phyloP scores from a whole-genome alignment of 192 early-diverging fungal genomes.

The Backusella luteola region DNA sequence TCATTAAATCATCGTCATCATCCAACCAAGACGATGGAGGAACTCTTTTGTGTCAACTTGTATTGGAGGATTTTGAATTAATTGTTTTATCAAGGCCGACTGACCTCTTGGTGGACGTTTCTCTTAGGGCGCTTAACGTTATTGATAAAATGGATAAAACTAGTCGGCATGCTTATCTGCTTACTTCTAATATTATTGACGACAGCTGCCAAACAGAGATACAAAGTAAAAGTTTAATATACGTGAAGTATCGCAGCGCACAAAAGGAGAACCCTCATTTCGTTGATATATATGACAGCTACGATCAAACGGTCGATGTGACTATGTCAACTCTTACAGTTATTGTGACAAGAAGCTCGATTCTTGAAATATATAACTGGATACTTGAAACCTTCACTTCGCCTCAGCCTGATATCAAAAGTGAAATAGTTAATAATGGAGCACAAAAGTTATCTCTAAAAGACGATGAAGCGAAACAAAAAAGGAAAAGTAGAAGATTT shows the following conservation, averaged over 20 bases:
- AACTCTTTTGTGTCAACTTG: slow-evolving; percentile 57
- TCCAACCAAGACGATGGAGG: slow-evolving; percentile 33
- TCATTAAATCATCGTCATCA: slow-evolving; percentile 55
- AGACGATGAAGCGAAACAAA: neutral
- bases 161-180: slow-evolving; percentile 51
- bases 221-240: slow-evolving; percentile 39
- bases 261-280: slow-evolving; percentile 62
- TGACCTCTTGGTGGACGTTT: slow-evolving; percentile 70
- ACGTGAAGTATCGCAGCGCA: slow-evolving; percentile 58
- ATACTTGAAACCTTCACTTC: slow-evolving; percentile 59
- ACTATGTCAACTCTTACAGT: slow-evolving; percentile 62
- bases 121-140: slow-evolving; percentile 71
- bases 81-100: slow-evolving; percentile 64
- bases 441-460: neutral
- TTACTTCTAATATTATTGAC: slow-evolving; percentile 47
- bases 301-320: slow-evolving; percentile 70
- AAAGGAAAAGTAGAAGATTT: neutral
- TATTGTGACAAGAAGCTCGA: slow-evolving; percentile 66
- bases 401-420: slow-evolving; percentile 7
- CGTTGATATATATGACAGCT: slow-evolving; percentile 51
- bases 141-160: slow-evolving; percentile 60
- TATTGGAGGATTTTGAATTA: slow-evolving; percentile 69
- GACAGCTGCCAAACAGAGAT: slow-evolving; percentile 4
- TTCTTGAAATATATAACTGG: slow-evolving; percentile 75
- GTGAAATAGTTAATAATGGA: neutral